Percentiles rank a stretch among this genome's conserved stretches.
Evolutionary conservation across 2,329 filamentous ascomycete genomes (phyloP).

Genomic region (Purpureocillium lavendulum): DNA sequence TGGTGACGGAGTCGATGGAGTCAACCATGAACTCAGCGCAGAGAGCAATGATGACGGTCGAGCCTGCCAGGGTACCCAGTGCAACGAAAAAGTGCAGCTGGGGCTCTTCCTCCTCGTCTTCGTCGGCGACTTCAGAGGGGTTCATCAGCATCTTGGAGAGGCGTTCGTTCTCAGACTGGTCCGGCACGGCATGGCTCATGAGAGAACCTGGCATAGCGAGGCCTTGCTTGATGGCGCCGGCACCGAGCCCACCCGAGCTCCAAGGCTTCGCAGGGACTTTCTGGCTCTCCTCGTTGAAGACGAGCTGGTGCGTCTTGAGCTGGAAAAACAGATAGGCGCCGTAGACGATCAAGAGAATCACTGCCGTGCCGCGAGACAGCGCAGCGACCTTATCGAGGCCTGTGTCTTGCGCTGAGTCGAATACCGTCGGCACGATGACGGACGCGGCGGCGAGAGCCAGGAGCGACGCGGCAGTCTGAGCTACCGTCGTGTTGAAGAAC

Average conservation of each 20-base stretch:
- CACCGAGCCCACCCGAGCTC: constrained; percentile 19
- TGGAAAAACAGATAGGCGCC: constrained; percentile 82
- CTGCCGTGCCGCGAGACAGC: constrained; percentile 62
- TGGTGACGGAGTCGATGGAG: constrained; percentile 60
- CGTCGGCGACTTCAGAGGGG: constrained; percentile 35
- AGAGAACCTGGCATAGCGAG: constrained; percentile 30
- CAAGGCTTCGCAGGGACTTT: constrained; percentile 60
- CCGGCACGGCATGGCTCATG: constrained; percentile 23
- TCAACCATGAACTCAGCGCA: constrained; percentile 75
- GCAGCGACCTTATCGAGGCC: constrained; percentile 42
- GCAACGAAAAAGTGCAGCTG: constrained; percentile 67
- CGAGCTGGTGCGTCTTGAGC: constrained; percentile 70
- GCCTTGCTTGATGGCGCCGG: constrained; percentile 28
- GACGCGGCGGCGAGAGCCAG: constrained; percentile 71
- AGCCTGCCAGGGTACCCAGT: constrained; percentile 58
- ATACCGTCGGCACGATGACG: constrained; percentile 85
- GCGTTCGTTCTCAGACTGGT: constrained; percentile 30
- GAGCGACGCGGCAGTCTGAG: constrained; percentile 78
- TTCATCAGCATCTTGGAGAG: constrained; percentile 36
- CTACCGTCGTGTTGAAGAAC: constrained; percentile 85
- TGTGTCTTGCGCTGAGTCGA: constrained; percentile 46
- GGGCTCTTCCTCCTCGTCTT: constrained; percentile 67
- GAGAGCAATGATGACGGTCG: constrained; percentile 72
- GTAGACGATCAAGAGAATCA: constrained; percentile 82
- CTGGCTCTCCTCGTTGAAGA: constrained; percentile 73